phyloP scores from a whole-genome alignment of 495 filamentous ascomycete species.

The Penicillium chermesinum region DNA sequence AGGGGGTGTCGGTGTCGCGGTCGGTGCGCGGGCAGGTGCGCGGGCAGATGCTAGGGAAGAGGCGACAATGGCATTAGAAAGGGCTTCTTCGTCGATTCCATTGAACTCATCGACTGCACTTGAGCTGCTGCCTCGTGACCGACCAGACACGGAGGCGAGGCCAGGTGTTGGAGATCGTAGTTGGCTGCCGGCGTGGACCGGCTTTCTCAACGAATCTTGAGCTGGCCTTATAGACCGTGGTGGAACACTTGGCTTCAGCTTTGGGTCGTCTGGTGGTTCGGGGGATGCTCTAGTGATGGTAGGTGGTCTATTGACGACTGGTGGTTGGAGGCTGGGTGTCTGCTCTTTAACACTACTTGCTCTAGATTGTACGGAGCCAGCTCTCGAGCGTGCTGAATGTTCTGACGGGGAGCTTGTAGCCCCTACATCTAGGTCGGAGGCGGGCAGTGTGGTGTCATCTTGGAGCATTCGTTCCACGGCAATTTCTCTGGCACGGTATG shows the following conservation, averaged over 20 bases:
- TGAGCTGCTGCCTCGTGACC: conserved; percentile 26
- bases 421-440: conserved; percentile 9
- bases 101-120: conserved; percentile 21
- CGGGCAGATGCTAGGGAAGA: conserved; percentile 75
- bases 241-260: conserved; percentile 25
- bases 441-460: conserved; percentile 5
- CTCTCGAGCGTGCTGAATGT: conserved; percentile 11
- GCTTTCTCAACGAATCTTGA: conserved; percentile 11
- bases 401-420: conserved; percentile 6
- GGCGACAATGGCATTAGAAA: conserved; percentile 77
- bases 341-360: conserved; percentile 7
- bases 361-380: conserved; percentile 9
- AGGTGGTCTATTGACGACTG: conserved; percentile 12
- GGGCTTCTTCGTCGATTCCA: conserved; percentile 43
- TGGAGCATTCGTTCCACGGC: conserved; percentile 13
- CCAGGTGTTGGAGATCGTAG: conserved; percentile 25
- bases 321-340: conserved; percentile 15
- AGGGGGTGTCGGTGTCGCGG: conserved; percentile 37
- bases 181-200: conserved; percentile 3
- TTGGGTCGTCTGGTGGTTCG: conserved; percentile 13
- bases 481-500: not conserved
- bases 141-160: conserved; percentile 22
- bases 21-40: conserved; percentile 60
- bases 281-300: conserved; percentile 12
- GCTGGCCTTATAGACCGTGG: conserved; percentile 19